phyloP scores from a whole-genome alignment of 148 eudicot genomes.

The Hydrangea macrophylla region DNA sequence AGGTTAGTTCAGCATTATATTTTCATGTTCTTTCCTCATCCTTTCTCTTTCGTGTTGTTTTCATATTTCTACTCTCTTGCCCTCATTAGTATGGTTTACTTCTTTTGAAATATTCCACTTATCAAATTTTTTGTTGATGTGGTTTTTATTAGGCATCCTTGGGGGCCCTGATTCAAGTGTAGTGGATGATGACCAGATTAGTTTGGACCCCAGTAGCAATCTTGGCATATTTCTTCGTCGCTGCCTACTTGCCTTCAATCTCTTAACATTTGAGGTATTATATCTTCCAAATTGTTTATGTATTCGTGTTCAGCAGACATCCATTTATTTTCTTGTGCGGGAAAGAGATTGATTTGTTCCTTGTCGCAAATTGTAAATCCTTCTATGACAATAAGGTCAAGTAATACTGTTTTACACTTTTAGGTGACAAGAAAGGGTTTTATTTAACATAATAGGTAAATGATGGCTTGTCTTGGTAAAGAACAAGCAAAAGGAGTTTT shows the following conservation, averaged over 20 bases:
- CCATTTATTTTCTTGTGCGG: neutral
- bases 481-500: too few species aligned
- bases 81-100: neutral
- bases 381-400: too few species aligned
- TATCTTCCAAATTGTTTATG: neutral
- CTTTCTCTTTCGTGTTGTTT: neutral
- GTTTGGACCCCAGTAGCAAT: slow-evolving; percentile 79
- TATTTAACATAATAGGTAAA: too few species aligned
- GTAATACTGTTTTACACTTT: too few species aligned
- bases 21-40: neutral
- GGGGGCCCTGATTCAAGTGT: slow-evolving; percentile 61
- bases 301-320: neutral
- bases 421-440: too few species aligned
- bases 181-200: slow-evolving; percentile 86
- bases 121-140: slow-evolving; percentile 2
- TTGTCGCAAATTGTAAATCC: too few species aligned
- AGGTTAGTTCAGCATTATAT: slow-evolving; percentile 33
- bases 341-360: too few species aligned
- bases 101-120: neutral
- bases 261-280: slow-evolving; percentile 83
- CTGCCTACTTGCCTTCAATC: slow-evolving; percentile 75
- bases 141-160: slow-evolving; percentile 50
- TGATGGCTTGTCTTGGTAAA: too few species aligned
- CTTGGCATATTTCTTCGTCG: slow-evolving; percentile 78
- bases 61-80: neutral